Evolutionary conservation across 106 monocot genomes (phyloP).

Genomic region (Amphibolis antarctica): DNA sequence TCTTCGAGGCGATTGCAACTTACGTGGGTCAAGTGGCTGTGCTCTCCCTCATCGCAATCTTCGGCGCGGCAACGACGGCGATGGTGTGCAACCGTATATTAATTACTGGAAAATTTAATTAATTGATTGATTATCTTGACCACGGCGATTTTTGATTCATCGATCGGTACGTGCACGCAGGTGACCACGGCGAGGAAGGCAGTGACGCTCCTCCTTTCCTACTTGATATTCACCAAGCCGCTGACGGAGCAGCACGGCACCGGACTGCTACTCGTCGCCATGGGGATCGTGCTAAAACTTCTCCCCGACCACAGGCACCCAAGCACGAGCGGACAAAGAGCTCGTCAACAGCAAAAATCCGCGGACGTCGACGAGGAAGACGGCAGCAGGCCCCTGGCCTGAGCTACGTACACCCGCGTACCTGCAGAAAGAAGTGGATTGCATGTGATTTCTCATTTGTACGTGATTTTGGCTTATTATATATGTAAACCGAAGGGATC

Average conservation of each 20-base stretch:
- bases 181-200: conserved; percentile 54
- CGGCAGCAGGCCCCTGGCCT: conserved; percentile 26
- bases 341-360: background rate
- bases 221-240: conserved; percentile 53
- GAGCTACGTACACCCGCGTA: no score
- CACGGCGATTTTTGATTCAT: background rate
- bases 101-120: no score
- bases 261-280: conserved; percentile 45
- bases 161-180: conserved; percentile 3
- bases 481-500: no score
- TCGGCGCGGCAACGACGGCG: conserved; percentile 82
- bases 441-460: no score
- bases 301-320: conserved; percentile 28
- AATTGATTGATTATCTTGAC: background rate
- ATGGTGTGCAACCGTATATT: conserved; percentile 32
- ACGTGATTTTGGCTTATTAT: no score
- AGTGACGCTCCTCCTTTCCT: conserved; percentile 48
- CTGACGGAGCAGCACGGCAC: conserved; percentile 49
- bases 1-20: conserved; percentile 79
- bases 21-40: conserved; percentile 80
- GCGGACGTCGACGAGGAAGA: conserved; percentile 9
- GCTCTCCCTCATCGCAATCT: conserved; percentile 73
- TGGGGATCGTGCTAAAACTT: conserved; percentile 52
- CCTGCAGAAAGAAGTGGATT: no score
- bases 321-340: conserved; percentile 1